These are phyloP conservation scores for Combretum micranthum DNA, from an alignment of 345 rosid genomes.

Conservation along the genomic window DNA sequence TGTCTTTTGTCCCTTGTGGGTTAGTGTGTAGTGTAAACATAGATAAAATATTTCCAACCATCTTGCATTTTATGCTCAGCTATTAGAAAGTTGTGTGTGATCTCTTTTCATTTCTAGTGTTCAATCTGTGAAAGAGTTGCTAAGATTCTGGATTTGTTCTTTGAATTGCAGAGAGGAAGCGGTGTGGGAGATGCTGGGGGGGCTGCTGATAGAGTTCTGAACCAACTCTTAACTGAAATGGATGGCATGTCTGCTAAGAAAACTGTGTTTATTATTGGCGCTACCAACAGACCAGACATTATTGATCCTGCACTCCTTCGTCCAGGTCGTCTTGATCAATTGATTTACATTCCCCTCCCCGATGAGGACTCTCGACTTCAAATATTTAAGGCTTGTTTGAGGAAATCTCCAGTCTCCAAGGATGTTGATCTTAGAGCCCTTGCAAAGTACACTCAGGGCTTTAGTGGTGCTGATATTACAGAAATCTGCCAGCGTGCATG, in stretches of 20 bases:
- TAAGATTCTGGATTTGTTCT: neutral
- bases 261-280: constrained; percentile 91
- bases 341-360: constrained; percentile 93
- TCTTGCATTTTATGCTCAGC: neutral
- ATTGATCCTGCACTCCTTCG: constrained; percentile 92
- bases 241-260: constrained; percentile 98
- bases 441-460: constrained; percentile 86
- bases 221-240: constrained; percentile 96
- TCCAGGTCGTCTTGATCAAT: constrained; percentile 91
- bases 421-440: constrained; percentile 83
- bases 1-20: no score
- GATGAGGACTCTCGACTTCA: constrained; percentile 86
- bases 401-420: constrained; percentile 85
- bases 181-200: constrained; percentile 94
- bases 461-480: constrained; percentile 95
- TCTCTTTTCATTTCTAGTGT: neutral
- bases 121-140: neutral
- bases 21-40: no score
- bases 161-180: constrained; percentile 67
- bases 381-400: constrained; percentile 81
- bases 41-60: no score
- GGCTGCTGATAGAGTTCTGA: constrained; percentile 93
- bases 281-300: constrained; percentile 91
- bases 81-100: neutral
- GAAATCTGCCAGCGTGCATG: constrained; percentile 94